Percentiles rank a stretch among this genome's conserved stretches.
These are phyloP conservation scores for Colletotrichum costaricense DNA, from an alignment of 2,329 filamentous ascomycete genomes.

Conservation along the genomic window DNA sequence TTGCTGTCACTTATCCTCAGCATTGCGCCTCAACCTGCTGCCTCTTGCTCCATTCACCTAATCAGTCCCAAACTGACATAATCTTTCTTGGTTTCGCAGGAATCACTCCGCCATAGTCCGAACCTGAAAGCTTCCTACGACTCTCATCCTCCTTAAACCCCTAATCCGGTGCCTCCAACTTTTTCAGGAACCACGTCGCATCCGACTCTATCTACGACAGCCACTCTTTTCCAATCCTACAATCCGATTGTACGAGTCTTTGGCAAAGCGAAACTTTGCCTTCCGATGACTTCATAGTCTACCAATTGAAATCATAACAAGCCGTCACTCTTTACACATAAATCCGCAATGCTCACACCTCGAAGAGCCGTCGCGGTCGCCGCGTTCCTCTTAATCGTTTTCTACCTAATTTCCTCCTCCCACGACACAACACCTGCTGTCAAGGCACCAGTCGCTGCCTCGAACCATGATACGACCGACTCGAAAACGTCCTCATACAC, in stretches of 20 bases:
- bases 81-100: conserved; percentile 20
- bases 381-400: conserved; percentile 73
- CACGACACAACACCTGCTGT: conserved; percentile 52
- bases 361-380: conserved; percentile 80
- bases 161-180: conserved; percentile 2
- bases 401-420: conserved; percentile 76
- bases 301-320: background rate
- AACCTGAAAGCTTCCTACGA: background rate
- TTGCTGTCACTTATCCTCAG: background rate
- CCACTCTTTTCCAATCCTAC: background rate
- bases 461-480: conserved; percentile 29
- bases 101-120: conserved; percentile 3
- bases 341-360: conserved; percentile 77
- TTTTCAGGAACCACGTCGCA: conserved; percentile 10
- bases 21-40: conserved; percentile 16
- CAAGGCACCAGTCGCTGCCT: conserved; percentile 38
- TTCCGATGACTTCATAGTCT: conserved; percentile 15
- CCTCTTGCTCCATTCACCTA: conserved; percentile 10
- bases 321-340: background rate
- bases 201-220: conserved; percentile 15
- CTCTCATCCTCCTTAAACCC: conserved; percentile 4
- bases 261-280: background rate
- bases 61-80: conserved; percentile 32
- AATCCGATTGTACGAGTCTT: conserved; percentile 2
- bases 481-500: conserved; percentile 5